phyloP scores from a whole-genome alignment of 805 yeast genomes.

The Candida ortonii region DNA sequence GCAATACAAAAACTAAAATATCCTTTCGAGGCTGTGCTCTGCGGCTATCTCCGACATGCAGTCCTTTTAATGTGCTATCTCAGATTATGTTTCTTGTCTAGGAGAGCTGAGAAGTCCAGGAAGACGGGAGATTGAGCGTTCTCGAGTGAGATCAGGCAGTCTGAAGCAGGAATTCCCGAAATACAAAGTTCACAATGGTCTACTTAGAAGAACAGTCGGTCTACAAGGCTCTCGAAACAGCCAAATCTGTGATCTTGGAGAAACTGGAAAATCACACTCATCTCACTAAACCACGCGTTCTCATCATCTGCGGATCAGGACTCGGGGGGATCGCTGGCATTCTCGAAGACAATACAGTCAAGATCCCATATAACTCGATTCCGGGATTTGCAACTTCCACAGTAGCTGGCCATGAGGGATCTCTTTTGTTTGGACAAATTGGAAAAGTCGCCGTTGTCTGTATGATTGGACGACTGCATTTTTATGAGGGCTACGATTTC shows the following conservation, averaged over 20 bases:
- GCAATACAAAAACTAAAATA: too few species aligned
- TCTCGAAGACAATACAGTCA: conserved; percentile 41
- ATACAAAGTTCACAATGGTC: too few species aligned
- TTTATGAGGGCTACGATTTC: conserved; percentile 88
- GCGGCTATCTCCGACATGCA: too few species aligned
- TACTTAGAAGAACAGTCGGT: too few species aligned
- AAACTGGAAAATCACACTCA: conserved; percentile 8
- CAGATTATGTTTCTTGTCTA: too few species aligned
- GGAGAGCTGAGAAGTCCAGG: too few species aligned
- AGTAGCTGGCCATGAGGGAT: conserved; percentile 88
- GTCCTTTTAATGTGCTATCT: too few species aligned
- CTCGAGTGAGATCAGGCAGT: too few species aligned
- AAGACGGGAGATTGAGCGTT: too few species aligned
- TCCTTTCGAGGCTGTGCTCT: too few species aligned
- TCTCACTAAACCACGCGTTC: conserved; percentile 49
- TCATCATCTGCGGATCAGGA: conserved; percentile 94
- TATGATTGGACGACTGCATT: conserved; percentile 92
- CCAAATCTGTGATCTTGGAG: conserved; percentile 14
- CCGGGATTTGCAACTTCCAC: conserved; percentile 84
- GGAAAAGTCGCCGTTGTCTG: conserved; percentile 81
- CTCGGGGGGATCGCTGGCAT: conserved; percentile 76
- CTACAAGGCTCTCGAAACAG: conserved; percentile 13
- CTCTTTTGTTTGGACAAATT: conserved; percentile 72
- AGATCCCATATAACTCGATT: conserved; percentile 60
- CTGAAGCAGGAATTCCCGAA: too few species aligned